A percentile compares a stretch with the other conserved stretches of the same genome.
Evolutionary conservation across 2,329 filamentous ascomycete species (phyloP).

Genomic region (Dissoconium aciculare): DNA sequence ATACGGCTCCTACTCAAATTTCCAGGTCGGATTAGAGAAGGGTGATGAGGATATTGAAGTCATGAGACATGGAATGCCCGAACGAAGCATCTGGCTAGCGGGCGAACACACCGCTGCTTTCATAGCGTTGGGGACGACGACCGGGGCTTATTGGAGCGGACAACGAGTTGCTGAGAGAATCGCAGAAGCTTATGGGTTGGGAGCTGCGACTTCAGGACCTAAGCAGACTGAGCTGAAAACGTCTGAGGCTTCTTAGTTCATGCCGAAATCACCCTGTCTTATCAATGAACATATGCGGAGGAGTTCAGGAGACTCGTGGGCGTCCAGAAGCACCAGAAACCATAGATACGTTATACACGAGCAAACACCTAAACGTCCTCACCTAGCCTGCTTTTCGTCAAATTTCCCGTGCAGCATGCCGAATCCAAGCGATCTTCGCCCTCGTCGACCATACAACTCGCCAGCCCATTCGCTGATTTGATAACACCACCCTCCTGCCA

Average conservation of each 20-base stretch:
- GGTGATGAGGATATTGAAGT: slow-evolving; percentile 58
- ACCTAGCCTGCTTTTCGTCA: slow-evolving; percentile 9
- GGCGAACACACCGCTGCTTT: slow-evolving; percentile 87
- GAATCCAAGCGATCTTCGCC: slow-evolving; percentile 10
- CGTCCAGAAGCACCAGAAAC: too few relatives aligned
- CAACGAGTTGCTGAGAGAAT: slow-evolving; percentile 59
- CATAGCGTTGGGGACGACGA: slow-evolving; percentile 73
- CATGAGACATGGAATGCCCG: slow-evolving; percentile 41
- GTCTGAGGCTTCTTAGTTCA: background rate
- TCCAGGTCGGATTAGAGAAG: slow-evolving; percentile 56
- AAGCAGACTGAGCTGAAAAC: background rate
- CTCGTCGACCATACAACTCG: slow-evolving; percentile 24
- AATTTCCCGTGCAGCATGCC: slow-evolving; percentile 13
- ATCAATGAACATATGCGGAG: background rate
- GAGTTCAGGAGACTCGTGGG: too few relatives aligned
- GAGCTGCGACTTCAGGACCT: background rate
- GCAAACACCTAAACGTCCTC: too few relatives aligned
- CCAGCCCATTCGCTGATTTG: slow-evolving; percentile 63
- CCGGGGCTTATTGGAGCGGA: slow-evolving; percentile 84
- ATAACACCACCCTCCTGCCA: slow-evolving; percentile 87
- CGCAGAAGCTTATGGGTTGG: slow-evolving; percentile 36
- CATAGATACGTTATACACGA: too few relatives aligned
- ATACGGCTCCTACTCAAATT: slow-evolving; percentile 72
- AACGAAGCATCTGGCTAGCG: slow-evolving; percentile 64
- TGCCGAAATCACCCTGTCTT: background rate